Base-by-base conservation (phyloP, 2,329 filamentous ascomycete genomes). In the Trichoderma atrobrunneum region DNA sequence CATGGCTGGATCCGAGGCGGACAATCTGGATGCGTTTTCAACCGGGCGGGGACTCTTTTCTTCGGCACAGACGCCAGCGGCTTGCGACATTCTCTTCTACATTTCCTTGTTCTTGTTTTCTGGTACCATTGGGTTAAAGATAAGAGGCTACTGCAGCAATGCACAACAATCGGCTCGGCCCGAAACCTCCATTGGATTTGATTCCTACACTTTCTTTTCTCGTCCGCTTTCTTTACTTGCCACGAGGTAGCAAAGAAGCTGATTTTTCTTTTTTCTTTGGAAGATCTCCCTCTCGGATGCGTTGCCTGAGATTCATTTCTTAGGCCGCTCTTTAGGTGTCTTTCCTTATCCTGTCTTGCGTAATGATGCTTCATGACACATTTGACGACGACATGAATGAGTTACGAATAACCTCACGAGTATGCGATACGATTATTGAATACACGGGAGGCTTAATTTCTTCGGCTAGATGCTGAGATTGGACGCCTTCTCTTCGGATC, bases 121-220 rank as follows among this genome's bases (percentile, higher is more conserved):
- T 69, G 74, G 74, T 74, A 68, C 68, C 66, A 73, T 75, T 76
- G 77, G 78, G 75, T 80, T 78, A 79, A 82, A 86, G 83, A 85
- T 81, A 88, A 88, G 86, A 89, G 84, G 84, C 87, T 86, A 79
- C 87, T 84, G 88, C 88, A 90, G 88, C 88, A 88, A 90, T 90
- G 88, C 88, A 88, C 83, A 81, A 81, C 78, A 81, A 82, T 85
- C 83, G 85, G 84, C 82, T 77, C 76, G 82, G 82, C 79, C 82
- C 84, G 84, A 84, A 83, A 82, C 80, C 78, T 78, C 78, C 76
- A 75, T 78, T 79, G 79, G 79, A 82, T 84, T 82, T 84, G 82
- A 81, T 77, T 77, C 76, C 74, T 77, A 78, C 77, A 77, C 56
- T 75, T 73, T 78, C 74, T 75, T 77, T 76, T 77, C 76, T 76